phyloP scores from a whole-genome alignment of 1,139 yeast species.

The Spathaspora sp. region DNA sequence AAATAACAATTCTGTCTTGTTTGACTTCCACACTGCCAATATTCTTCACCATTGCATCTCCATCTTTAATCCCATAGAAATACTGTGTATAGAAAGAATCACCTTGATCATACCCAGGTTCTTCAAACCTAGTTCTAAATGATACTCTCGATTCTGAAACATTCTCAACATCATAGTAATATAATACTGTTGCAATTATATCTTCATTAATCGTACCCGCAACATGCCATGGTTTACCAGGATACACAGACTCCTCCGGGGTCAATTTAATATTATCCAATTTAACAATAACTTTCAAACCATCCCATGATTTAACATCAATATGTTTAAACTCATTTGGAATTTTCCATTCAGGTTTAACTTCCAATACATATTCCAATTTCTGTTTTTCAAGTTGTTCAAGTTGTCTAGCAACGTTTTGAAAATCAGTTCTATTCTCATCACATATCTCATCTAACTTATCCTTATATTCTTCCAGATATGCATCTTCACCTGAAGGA shows the following conservation, averaged over 20 bases:
- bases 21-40: constrained; percentile 28
- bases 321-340: constrained; percentile 21
- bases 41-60: constrained; percentile 20
- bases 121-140: constrained; percentile 32
- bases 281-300: constrained; percentile 40
- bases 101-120: constrained; percentile 37
- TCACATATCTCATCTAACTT: no score
- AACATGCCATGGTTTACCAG: constrained; percentile 48
- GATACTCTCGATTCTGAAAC: constrained; percentile 35
- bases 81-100: constrained; percentile 25
- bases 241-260: constrained; percentile 38
- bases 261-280: constrained; percentile 43
- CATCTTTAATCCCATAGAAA: constrained; percentile 31
- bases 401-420: no score
- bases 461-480: no score
- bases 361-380: constrained; percentile 15
- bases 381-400: constrained; percentile 14
- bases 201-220: constrained; percentile 46
- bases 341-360: constrained; percentile 15
- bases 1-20: constrained; percentile 32
- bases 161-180: constrained; percentile 45
- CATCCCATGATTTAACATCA: constrained; percentile 19
- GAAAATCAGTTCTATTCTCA: constrained; percentile 18
- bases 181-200: constrained; percentile 42
- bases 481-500: constrained; percentile 26